Base-by-base conservation (phyloP, 305 asterid species). In the Fraxinus sp. region DNA sequence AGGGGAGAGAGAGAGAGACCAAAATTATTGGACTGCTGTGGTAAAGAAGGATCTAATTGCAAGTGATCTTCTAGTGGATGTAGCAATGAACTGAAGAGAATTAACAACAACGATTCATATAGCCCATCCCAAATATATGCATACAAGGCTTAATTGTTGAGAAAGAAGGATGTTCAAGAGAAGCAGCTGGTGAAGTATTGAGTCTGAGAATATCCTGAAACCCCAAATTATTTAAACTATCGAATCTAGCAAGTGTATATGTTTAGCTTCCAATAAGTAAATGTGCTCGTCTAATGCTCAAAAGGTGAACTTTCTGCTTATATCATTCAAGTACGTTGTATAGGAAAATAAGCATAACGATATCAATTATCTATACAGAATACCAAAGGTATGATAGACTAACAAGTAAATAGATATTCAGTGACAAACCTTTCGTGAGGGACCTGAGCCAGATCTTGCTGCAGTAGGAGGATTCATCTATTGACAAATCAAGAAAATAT, bases 391-490 rank as follows among this genome's bases (percentile, higher is more conserved):
- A 57, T 57, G 33, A 64, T 64, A 64, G 73, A 64, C 32, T 20
- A 33, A 22, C 35, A 22, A 55, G 66, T 22, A 9, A 64, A 64
- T 64, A 30, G 35, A 24, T 24, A 24, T 64, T 10, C 5, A 80
- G 76, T 72, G 79, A 79, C 79, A 55, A 82, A 91, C 99, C 99
- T 95, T 95, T 70, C 97, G 89, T n/a, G 97, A 94, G 75, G 93
- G 89, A 82, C 97, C 98, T 36, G 95, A 95, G 83, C 98, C 93
- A 87, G 96, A 89, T 85, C 88, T 94, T 85, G 97, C 86, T 52
- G 95, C 90, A 41, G 94, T 84, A 71, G 97, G 95, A 84, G 96
- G 87, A 90, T 92, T 85, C 90, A 90, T 79, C 99, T 95, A 91
- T 77, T 87, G 86, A 89, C 39, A 84, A 79, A 66, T 86, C 77